Conservation (phyloP, 2,329 filamentous ascomycete species). For the Raffaelea arxii region DNA sequence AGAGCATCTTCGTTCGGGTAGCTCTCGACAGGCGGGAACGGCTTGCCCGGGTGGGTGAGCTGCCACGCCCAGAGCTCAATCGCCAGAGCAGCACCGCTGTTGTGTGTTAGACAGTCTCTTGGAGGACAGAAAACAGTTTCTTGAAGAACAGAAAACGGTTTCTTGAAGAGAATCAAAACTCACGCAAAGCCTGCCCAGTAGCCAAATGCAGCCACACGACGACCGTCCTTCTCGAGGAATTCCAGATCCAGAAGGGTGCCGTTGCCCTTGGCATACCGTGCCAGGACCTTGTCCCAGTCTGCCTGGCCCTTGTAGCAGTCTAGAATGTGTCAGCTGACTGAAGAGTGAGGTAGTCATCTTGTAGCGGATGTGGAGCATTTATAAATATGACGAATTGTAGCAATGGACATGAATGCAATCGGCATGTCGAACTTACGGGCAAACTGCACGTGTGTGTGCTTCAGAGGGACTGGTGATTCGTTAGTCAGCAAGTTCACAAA, state of each 20-base stretch:
- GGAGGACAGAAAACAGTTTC: too few species aligned
- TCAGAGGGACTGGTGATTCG: conserved; percentile 45
- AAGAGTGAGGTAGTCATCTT: too few species aligned
- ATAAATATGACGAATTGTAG: too few species aligned
- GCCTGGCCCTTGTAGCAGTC: conserved; percentile 68
- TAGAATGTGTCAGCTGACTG: too few species aligned
- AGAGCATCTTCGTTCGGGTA: conserved; percentile 69
- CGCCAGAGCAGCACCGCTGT: conserved; percentile 56
- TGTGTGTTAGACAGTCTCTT: conserved; percentile 11
- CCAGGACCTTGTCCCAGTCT: conserved; percentile 71
- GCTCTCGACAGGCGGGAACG: conserved; percentile 54
- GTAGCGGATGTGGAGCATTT: too few species aligned
- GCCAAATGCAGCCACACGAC: conserved; percentile 63
- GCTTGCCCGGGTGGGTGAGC: conserved; percentile 45
- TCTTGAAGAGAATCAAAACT: too few species aligned
- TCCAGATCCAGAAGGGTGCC: conserved; percentile 79
- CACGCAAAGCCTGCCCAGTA: conserved; percentile 66
- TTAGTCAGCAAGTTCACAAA: too few species aligned
- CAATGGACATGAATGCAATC: too few species aligned
- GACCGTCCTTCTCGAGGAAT: conserved; percentile 65
- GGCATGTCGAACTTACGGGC: conserved; percentile 11
- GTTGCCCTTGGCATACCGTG: conserved; percentile 65
- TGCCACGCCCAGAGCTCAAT: conserved; percentile 80
- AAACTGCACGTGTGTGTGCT: conserved; percentile 65
- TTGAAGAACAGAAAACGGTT: too few species aligned